These are phyloP conservation scores for Inga oerstediana DNA, from an alignment of 306 rosid genomes.

Conservation along the genomic window DNA sequence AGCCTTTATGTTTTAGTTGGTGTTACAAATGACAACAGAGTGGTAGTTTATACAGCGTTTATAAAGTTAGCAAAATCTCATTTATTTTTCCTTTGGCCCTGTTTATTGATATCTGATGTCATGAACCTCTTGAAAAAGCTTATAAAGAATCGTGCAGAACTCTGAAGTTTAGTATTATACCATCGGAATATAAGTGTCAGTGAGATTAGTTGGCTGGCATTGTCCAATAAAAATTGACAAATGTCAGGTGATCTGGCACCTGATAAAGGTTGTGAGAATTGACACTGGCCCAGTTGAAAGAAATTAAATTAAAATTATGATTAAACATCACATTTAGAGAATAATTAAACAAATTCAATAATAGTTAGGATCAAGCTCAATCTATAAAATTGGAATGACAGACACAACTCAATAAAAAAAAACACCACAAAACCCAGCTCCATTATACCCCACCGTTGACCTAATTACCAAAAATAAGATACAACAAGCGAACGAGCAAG, in stretches of 20 bases:
- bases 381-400: not conserved
- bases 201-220: constrained; percentile 18
- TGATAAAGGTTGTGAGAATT: not conserved
- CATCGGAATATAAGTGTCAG: not conserved
- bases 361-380: constrained; percentile 27
- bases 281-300: not conserved
- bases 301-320: constrained; percentile 25
- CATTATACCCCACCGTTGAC: constrained; percentile 5
- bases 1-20: not conserved
- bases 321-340: not conserved
- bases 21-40: constrained; percentile 4
- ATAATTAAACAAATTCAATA: not conserved
- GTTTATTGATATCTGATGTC: constrained; percentile 8
- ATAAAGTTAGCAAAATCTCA: not conserved
- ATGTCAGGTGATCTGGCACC: constrained; percentile 13
- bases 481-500: constrained; percentile 6
- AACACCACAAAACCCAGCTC: constrained; percentile 23
- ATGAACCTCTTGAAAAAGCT: constrained; percentile 22
- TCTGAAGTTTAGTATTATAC: constrained; percentile 18
- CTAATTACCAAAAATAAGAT: not conserved
- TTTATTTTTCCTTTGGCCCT: constrained; percentile 22
- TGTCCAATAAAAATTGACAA: not conserved
- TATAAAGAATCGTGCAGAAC: constrained; percentile 17
- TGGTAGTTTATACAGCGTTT: constrained; percentile 3
- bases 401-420: constrained; percentile 10